Evolutionary conservation across 192 early-diverging fungal genomes (phyloP).

Genomic region (Podila minutissima): DNA sequence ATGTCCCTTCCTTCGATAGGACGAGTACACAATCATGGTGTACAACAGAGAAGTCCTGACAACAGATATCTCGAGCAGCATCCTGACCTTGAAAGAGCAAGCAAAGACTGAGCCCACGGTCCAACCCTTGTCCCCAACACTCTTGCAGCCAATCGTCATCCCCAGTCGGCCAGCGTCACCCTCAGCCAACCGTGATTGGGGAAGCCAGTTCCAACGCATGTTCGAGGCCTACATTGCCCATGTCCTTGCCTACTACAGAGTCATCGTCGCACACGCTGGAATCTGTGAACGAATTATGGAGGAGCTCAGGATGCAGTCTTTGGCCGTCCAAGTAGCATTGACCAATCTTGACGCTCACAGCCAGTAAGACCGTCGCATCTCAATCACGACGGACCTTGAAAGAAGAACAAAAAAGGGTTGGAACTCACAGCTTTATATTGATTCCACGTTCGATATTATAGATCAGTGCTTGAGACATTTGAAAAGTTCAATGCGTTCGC

Average conservation of each 20-base stretch:
- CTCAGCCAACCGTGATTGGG: conserved; percentile 26
- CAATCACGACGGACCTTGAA: neutral
- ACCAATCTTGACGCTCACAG: conserved; percentile 62
- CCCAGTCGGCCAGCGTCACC: conserved; percentile 43
- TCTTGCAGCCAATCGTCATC: conserved; percentile 41
- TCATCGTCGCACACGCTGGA: conserved; percentile 45
- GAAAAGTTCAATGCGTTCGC: conserved; percentile 53
- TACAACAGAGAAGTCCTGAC: conserved; percentile 62
- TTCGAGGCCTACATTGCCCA: conserved; percentile 34
- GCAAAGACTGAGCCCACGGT: conserved; percentile 44
- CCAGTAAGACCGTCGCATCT: conserved; percentile 9
- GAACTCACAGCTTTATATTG: no score
- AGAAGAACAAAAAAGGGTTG: neutral
- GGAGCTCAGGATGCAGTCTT: conserved; percentile 57
- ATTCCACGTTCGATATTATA: neutral
- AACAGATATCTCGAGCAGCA: conserved; percentile 50
- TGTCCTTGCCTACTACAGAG: conserved; percentile 41
- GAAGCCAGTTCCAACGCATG: conserved; percentile 18
- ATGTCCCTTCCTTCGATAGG: conserved; percentile 21
- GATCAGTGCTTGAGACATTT: conserved; percentile 53
- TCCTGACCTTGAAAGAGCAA: conserved; percentile 55
- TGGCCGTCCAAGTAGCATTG: conserved; percentile 61
- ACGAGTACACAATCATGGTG: conserved; percentile 62
- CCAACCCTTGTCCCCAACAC: conserved; percentile 18
- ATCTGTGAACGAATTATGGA: conserved; percentile 53